Base-by-base conservation (phyloP, 805 yeast species). In the Pichia scutulata region DNA sequence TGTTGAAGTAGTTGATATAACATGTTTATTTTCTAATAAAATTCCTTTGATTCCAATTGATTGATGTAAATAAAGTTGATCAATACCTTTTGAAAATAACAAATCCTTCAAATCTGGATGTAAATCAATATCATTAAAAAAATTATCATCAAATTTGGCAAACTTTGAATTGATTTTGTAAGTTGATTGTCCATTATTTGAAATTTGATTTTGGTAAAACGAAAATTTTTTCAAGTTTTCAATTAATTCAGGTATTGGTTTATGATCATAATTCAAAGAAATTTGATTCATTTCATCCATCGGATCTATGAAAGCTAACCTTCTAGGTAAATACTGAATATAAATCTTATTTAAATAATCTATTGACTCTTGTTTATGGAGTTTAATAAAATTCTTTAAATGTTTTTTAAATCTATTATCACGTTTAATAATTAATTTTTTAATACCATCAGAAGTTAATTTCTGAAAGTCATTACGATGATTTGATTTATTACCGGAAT, bases 1-100 rank as follows among this genome's bases (percentile, higher is more conserved):
- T 0, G 99, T 93, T 0, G 97, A 81, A 0, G 99, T 93, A n/a
- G 96, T 83, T 2, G 90, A 82, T 41, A 93, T 86, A 5, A 89
- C 89, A 65, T 90, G 82, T 44, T 77, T 71, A 0, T 81, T 80
- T 0, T 67, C 57, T 44, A 78, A 49, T 22, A 86, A 66, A 0
- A 82, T 75, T 49, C 82, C 75, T 43, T 54, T 55, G 2, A 90
- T 64, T 0, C 97, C 97, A 46, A 78, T 76, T 1, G 86, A 80
- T 63, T 93, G 99, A 67, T 93, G 99, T 0, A 79, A 63, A 63
- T 89, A 93, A 36, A 92, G 75, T 7, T 69, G 62, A 0, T 74
- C 71, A 10, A 81, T 74, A 1, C 74, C 75, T 52, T 73, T 74
- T 10, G 71, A 65, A 5, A n/a, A 14, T 6, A 55, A 36, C 36